Base-by-base conservation (phyloP, 1,284 basidiomycete species). In the Rhodotorula mucilaginosa region DNA sequence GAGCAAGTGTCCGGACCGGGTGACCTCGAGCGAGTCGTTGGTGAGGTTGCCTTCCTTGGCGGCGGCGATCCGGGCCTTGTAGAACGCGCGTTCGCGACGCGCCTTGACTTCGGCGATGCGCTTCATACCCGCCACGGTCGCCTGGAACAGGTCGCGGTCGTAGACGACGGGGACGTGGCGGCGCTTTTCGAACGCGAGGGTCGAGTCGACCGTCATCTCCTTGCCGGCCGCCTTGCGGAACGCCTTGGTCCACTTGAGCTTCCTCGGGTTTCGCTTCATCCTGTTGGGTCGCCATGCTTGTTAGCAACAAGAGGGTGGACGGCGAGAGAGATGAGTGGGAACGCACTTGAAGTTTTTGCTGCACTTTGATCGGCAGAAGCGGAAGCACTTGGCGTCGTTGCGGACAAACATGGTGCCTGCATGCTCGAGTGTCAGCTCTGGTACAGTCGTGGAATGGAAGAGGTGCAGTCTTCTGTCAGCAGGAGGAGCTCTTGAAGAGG, bases 241-340 rank as follows among this genome's bases (percentile, higher is more conserved):
- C 23, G 97, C 97, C 83, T 99, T 99, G 67, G 97, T 99, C 97
- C 97, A 99, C 79, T 93, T 88, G 64, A 99, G 95, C 84, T 99
- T 99, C 76, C 97, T 89, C 61, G 97, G 97, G 84, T 99, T 99
- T 64, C 97, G 90, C 86, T 99, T 99, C 96, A 99, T 97, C 84
- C 93, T 96, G 79, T 10, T 64, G 7, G 44, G 13, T 0, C 18
- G 29, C 5, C 6, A 5, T 39, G 44, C 1, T 13, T 19, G 48
- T n/a, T 7, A 34, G 31, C 31, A 23, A 18, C 21, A 16, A 23
- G 5, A 31, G 21, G 59, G 29, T 49, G 34, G 23, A 18, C 10
- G 15, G 26, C 29, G 34, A 21, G 12, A 16, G 8, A 8, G 6
- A 1, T 3, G 7, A 44, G 44, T 39, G 47, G 47, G 16, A 62